Conservation (phyloP, 2,329 filamentous ascomycete genomes). For the Paraconiothyrium brasiliense region DNA sequence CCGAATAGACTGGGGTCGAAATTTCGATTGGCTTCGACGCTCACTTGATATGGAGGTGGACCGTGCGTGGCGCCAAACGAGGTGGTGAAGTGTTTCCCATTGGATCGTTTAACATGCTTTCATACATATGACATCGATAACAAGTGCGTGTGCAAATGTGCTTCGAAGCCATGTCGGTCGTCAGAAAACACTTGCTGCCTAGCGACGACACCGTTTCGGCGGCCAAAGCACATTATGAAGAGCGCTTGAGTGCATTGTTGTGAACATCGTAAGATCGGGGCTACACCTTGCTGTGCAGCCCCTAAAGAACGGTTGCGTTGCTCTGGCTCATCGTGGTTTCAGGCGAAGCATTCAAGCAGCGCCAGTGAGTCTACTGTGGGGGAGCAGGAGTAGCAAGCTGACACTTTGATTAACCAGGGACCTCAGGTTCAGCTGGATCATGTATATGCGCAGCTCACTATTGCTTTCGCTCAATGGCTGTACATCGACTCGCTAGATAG, state of each 20-base stretch:
- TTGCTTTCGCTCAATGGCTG: too few species aligned
- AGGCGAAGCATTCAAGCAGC: not conserved
- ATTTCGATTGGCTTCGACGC: conserved; percentile 7
- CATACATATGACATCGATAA: not conserved
- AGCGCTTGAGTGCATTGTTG: not conserved
- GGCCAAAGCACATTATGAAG: conserved; percentile 7
- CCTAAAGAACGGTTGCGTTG: not conserved
- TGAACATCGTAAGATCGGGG: not conserved
- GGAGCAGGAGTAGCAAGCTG: too few species aligned
- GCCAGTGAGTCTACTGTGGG: too few species aligned
- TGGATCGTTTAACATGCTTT: not conserved
- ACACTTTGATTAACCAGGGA: too few species aligned
- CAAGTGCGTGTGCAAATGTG: too few species aligned
- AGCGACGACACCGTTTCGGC: conserved; percentile 7
- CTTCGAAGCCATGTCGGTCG: not conserved
- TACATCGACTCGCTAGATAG: too few species aligned
- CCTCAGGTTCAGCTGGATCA: too few species aligned
- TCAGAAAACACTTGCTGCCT: not conserved
- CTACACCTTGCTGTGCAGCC: not conserved
- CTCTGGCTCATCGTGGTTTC: not conserved
- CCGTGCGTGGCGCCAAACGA: conserved; percentile 9
- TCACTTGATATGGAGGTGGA: not conserved
- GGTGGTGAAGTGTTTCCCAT: not conserved
- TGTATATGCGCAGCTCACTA: too few species aligned
- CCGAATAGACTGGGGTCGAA: not conserved